Conservation (phyloP, 257 asterid species). For the Hygrophila difformis region DNA sequence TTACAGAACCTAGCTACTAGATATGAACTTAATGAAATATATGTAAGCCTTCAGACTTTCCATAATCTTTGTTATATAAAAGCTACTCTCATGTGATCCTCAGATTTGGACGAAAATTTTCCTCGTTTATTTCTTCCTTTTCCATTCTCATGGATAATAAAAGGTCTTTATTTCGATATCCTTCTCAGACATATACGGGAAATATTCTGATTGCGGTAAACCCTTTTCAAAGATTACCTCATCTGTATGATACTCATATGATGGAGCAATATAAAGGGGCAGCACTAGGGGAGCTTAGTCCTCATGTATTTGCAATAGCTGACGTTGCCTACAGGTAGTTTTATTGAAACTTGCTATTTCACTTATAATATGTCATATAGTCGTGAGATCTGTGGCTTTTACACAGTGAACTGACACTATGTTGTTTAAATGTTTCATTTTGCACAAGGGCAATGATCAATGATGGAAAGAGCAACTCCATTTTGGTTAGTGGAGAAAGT, state of each 20-base stretch:
- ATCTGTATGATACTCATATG: constrained; percentile 96
- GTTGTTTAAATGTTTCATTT: constrained; percentile 16
- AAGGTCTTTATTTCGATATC: too few relatives aligned
- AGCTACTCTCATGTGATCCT: constrained; percentile 2
- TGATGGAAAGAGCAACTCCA: constrained; percentile 93
- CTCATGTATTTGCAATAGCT: constrained; percentile 97
- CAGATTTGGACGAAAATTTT: constrained; percentile 3
- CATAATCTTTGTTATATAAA: not conserved
- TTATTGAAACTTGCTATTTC: not conserved
- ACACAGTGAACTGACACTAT: constrained; percentile 2
- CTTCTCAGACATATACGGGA: constrained; percentile 91
- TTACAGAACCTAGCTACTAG: constrained; percentile 87
- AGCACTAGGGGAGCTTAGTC: constrained; percentile 95
- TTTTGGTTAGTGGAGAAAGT: constrained; percentile 99
- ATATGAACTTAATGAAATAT: constrained; percentile 97
- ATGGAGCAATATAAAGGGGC: constrained; percentile 99
- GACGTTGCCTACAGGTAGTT: constrained; percentile 90
- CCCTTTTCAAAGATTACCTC: constrained; percentile 98
- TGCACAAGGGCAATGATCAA: constrained; percentile 83
- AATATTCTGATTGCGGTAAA: constrained; percentile 94
- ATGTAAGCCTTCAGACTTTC: constrained; percentile 45
- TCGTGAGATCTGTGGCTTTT: constrained; percentile 9
- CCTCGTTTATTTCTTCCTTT: constrained; percentile 11
- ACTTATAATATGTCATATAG: constrained; percentile 2
- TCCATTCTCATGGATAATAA: constrained; percentile 2